A percentile compares a stretch with the other conserved stretches of the same genome.
phyloP scores from a whole-genome alignment of 495 filamentous ascomycete genomes.

The Letharia lupina region DNA sequence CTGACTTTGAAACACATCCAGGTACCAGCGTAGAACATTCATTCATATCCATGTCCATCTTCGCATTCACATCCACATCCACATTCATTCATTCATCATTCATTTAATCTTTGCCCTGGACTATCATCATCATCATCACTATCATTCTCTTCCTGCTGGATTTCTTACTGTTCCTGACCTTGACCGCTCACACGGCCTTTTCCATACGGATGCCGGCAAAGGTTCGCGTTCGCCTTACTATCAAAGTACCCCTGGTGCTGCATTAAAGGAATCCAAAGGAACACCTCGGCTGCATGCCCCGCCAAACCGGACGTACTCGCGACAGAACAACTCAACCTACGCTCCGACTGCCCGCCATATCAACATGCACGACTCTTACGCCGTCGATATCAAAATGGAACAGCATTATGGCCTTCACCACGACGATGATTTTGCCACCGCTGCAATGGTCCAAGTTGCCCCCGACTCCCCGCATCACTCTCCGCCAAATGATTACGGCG shows the following conservation, averaged over 20 bases:
- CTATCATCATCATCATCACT: not conserved
- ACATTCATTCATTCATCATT: not conserved
- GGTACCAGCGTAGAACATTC: not conserved
- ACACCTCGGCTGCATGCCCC: conserved; percentile 16
- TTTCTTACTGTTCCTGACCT: no score
- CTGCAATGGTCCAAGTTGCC: conserved; percentile 23
- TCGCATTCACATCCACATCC: not conserved
- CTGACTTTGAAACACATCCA: not conserved
- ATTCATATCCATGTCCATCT: not conserved
- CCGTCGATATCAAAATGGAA: conserved; percentile 32
- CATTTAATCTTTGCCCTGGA: not conserved
- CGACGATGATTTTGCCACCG: conserved; percentile 28
- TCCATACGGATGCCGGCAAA: conserved; percentile 9
- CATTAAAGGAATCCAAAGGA: not conserved
- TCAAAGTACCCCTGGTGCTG: not conserved
- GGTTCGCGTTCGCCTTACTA: not conserved
- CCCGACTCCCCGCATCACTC: conserved; percentile 28
- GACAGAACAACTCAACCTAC: conserved; percentile 9
- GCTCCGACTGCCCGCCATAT: conserved; percentile 16
- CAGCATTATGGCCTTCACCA: conserved; percentile 27
- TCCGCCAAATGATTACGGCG: conserved; percentile 38
- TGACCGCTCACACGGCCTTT: conserved; percentile 2
- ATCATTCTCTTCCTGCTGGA: not conserved
- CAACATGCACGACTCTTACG: conserved; percentile 29
- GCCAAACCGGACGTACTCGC: conserved; percentile 13